These are phyloP conservation scores for Aspergillus homomorphus DNA, from an alignment of 495 filamentous ascomycete species.

Conservation along the genomic window DNA sequence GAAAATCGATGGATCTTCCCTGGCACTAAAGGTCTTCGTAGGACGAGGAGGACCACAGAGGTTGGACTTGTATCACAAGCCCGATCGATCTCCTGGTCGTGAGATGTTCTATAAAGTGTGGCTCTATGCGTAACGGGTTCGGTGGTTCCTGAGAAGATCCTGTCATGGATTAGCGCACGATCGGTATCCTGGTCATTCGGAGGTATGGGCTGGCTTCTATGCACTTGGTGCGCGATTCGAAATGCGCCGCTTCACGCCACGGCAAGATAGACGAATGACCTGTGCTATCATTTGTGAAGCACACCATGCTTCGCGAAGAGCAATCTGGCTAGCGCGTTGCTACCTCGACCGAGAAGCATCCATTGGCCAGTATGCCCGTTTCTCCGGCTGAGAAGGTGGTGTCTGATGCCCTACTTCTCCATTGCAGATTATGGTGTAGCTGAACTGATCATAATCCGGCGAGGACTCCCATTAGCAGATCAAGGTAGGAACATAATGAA, in stretches of 20 bases:
- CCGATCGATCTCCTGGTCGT: not conserved
- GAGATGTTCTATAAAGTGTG: not conserved
- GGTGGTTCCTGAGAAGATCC: not conserved
- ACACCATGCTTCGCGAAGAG: not conserved
- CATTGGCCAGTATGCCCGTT: no score
- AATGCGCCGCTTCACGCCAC: not conserved
- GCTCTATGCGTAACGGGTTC: not conserved
- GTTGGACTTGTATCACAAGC: no score
- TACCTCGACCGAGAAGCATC: no score
- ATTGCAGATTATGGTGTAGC: not conserved
- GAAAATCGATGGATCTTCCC: not conserved
- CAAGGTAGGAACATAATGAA: not conserved
- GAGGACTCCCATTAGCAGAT: not conserved
- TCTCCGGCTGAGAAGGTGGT: no score
- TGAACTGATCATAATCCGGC: not conserved
- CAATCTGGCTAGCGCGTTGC: no score
- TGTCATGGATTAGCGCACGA: not conserved
- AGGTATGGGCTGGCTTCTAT: not conserved
- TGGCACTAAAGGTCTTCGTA: not conserved
- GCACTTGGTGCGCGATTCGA: not conserved
- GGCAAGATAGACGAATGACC: not conserved
- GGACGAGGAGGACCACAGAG: not conserved
- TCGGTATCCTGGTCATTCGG: not conserved
- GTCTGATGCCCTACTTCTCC: not conserved
- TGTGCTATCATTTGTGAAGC: not conserved